A percentile compares a stretch with the other conserved stretches of the same genome.
phyloP scores from a whole-genome alignment of 495 filamentous ascomycete genomes.

The Hamigera avellanea region DNA sequence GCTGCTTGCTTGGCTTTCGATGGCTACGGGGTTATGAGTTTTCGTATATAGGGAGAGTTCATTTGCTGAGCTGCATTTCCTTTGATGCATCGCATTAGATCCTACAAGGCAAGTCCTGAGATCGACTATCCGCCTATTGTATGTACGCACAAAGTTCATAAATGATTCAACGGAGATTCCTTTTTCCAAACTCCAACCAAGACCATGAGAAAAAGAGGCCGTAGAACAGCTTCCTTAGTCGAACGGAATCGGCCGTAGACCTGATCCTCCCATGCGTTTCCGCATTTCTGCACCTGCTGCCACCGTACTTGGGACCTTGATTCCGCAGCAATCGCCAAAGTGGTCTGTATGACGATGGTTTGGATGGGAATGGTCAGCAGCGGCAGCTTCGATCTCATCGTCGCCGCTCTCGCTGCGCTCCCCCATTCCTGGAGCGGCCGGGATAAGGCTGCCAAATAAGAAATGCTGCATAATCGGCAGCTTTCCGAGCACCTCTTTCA shows the following conservation, averaged over 20 bases:
- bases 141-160: no score
- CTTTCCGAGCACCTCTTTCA: slow-evolving; percentile 84
- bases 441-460: slow-evolving; percentile 74
- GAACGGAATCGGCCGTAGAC: slow-evolving; percentile 80
- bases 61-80: no score
- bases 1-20: no score
- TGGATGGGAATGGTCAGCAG: slow-evolving; percentile 50
- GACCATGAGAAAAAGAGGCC: no score
- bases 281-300: slow-evolving; percentile 78
- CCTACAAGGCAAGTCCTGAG: no score
- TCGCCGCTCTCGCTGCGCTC: slow-evolving; percentile 34
- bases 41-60: no score
- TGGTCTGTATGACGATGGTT: slow-evolving; percentile 32
- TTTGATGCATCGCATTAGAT: no score
- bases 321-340: slow-evolving; percentile 98
- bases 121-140: no score
- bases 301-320: slow-evolving; percentile 90
- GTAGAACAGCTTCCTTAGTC: slow-evolving; percentile 41
- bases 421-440: slow-evolving; percentile 73
- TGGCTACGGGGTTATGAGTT: no score
- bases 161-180: no score
- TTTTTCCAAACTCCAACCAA: no score
- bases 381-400: slow-evolving; percentile 39
- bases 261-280: slow-evolving; percentile 53
- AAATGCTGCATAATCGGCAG: slow-evolving; percentile 98